Base-by-base conservation (phyloP, 2,329 filamentous ascomycete genomes). In the Aspergillus ruber region DNA sequence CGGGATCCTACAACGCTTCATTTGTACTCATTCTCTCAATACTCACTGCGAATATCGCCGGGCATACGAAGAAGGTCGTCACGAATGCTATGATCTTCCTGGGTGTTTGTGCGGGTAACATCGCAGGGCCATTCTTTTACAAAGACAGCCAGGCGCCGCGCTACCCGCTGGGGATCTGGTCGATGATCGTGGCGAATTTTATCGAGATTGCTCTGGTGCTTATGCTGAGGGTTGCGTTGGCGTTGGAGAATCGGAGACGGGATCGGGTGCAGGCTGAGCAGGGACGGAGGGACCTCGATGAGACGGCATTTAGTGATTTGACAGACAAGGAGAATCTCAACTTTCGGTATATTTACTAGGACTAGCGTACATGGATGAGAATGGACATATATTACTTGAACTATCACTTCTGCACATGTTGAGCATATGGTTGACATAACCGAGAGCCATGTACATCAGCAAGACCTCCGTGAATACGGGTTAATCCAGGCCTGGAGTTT, bases 321-420 rank as follows among this genome's bases (percentile, higher is more conserved):
- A 77, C 74, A 3, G 74, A 75, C 53, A 63, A 67, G 47, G 71
- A 74, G 58, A 75, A 74, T 42, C 42, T 66, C 43, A 74, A 74
- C 21, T 60, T 61, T 35, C 43, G 53, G 15, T 60, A 61, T 49
- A 23, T 61, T 2, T 61, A 60, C 45, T 60, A 50, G 36, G 25
- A 29, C n/a, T 12, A 29, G 25, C 12, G 7, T 27, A 12, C 25
- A n/a, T 5, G 25, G 9, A 29, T 12, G 5, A 6, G 4, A 21
- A 21, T 21, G 21, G 4, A 21, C 3, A 21, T 21, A 21, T 21
- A 21, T 21, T 6, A 21, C 6, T 21, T 21, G 21, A 21, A 21
- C 21, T 21, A 21, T 21, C 6, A 21, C 21, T 6, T 6, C 6
- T 6, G 5, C 21, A 21, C 6, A 5, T 21, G 5, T 21, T 29